phyloP scores from a whole-genome alignment of 371 early-diverging fungal genomes.

The Actinomortierella wolfii region DNA sequence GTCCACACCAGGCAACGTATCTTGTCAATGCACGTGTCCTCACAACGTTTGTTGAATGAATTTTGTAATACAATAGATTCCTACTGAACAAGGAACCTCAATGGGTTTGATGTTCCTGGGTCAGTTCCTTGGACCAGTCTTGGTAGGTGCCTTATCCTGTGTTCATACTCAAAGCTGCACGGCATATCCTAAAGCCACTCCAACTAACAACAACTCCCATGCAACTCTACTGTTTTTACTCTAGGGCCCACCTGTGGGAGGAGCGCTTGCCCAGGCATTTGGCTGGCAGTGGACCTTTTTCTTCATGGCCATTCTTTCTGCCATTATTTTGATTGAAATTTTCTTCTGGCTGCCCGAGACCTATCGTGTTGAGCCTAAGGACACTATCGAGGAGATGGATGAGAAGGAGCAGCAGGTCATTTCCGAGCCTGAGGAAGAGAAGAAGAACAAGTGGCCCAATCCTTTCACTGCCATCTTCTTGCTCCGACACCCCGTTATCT shows the following conservation, averaged over 20 bases:
- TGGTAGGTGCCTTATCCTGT: slow-evolving; percentile 8
- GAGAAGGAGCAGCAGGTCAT: background rate
- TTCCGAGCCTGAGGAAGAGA: slow-evolving; percentile 12
- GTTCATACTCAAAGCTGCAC: no score
- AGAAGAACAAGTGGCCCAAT: slow-evolving; percentile 18
- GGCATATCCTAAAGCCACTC: no score
- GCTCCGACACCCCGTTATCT: slow-evolving; percentile 51
- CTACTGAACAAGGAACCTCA: slow-evolving; percentile 44
- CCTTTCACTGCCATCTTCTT: slow-evolving; percentile 49
- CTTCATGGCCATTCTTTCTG: slow-evolving; percentile 62
- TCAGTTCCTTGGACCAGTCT: slow-evolving; percentile 40
- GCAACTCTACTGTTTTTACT: slow-evolving; percentile 66
- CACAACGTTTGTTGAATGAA: slow-evolving; percentile 5
- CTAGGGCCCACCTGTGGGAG: slow-evolving; percentile 52
- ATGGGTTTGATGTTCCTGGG: slow-evolving; percentile 46
- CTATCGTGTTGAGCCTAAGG: slow-evolving; percentile 52
- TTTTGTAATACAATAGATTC: slow-evolving; percentile 14
- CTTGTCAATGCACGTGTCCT: slow-evolving; percentile 30
- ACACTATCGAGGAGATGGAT: slow-evolving; percentile 4
- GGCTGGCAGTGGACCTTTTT: slow-evolving; percentile 75
- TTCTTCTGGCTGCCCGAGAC: slow-evolving; percentile 74
- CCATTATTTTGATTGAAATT: slow-evolving; percentile 57
- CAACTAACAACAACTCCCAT: no score
- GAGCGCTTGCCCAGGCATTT: slow-evolving; percentile 53
- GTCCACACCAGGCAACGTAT: no score